A percentile compares a stretch with the other conserved stretches of the same genome.
phyloP scores from a whole-genome alignment of 2,329 filamentous ascomycete genomes.

The Pseudogymnoascus sp. region DNA sequence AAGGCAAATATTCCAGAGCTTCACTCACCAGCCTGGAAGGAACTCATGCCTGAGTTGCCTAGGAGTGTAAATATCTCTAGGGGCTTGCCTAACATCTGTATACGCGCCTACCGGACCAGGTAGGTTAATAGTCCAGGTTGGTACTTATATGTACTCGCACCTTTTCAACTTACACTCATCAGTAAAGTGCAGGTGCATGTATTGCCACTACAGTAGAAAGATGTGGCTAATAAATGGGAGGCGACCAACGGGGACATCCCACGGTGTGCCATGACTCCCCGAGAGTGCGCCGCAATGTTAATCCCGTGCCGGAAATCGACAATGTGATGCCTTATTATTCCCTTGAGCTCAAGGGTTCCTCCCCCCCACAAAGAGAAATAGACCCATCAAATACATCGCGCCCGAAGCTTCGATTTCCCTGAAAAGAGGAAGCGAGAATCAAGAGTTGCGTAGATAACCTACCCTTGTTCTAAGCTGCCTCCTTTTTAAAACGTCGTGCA shows the following conservation, averaged over 20 bases:
- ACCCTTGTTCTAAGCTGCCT: background rate
- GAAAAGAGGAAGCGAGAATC: background rate
- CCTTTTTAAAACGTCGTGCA: background rate
- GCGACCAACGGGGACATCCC: background rate
- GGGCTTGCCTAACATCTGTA: background rate
- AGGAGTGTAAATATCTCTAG: background rate
- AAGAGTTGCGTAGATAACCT: constrained; percentile 1
- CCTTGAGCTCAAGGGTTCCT: background rate
- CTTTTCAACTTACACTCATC: background rate
- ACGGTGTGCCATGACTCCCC: background rate
- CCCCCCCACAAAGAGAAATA: background rate
- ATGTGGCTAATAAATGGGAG: background rate
- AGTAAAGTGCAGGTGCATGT: background rate
- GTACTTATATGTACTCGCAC: background rate
- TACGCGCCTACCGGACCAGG: background rate
- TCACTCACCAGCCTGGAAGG: background rate
- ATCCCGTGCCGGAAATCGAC: background rate
- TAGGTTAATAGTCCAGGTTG: background rate
- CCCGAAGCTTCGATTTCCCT: background rate
- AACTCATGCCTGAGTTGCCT: background rate
- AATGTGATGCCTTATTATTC: background rate
- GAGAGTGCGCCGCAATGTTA: background rate
- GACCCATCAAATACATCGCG: background rate
- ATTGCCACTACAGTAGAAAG: background rate
- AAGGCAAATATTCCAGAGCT: background rate